Evolutionary conservation across 345 rosid species (phyloP).

Genomic region (Psidium friedrichsthalianum): DNA sequence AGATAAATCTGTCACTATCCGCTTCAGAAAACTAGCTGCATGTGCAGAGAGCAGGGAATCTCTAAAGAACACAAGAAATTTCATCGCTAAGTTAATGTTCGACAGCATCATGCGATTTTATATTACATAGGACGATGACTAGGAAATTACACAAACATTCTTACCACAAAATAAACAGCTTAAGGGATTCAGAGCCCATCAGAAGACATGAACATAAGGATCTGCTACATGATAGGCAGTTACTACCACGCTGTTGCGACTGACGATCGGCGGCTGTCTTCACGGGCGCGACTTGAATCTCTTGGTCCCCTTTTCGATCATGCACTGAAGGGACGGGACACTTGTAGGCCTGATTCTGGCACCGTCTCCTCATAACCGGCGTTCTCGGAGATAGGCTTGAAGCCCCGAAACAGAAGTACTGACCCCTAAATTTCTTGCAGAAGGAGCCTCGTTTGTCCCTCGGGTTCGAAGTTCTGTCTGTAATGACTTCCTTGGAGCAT

Average conservation of each 20-base stretch:
- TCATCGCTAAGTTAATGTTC: background rate
- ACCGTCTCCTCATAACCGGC: slow-evolving; percentile 23
- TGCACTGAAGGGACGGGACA: slow-evolving; percentile 35
- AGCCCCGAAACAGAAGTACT: slow-evolving; percentile 66
- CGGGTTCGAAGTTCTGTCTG: slow-evolving; percentile 18
- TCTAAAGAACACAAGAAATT: no score
- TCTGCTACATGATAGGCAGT: background rate
- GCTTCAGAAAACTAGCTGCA: background rate
- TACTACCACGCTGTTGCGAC: background rate
- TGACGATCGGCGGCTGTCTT: background rate
- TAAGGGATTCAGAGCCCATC: background rate
- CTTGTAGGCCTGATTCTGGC: slow-evolving; percentile 21
- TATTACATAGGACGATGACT: background rate
- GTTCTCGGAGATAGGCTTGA: slow-evolving; percentile 39
- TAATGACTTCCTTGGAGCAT: slow-evolving; percentile 14
- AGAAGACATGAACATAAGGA: background rate
- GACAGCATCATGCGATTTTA: background rate
- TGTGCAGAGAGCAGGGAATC: no score
- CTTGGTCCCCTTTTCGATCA: slow-evolving; percentile 3
- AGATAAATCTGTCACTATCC: background rate
- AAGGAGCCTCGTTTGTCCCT: slow-evolving; percentile 25
- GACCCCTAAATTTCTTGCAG: slow-evolving; percentile 41
- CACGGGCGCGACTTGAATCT: no score
- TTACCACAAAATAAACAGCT: background rate
- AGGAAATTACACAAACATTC: background rate